Conservation (phyloP, 1,284 basidiomycete genomes). For the Puccinia coronata region DNA sequence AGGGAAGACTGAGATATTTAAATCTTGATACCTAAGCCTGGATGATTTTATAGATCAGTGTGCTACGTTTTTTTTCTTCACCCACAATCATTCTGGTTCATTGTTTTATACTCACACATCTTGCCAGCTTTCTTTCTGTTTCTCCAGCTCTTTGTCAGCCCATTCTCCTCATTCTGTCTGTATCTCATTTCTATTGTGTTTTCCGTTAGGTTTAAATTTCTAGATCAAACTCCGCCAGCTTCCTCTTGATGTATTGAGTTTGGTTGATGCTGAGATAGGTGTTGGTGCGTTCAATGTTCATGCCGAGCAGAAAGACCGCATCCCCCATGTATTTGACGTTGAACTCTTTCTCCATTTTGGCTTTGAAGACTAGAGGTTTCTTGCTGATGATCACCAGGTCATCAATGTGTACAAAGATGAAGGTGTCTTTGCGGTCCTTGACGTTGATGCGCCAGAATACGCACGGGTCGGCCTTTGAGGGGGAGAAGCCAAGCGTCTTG, state of each 20-base stretch:
- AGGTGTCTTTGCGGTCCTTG: background rate
- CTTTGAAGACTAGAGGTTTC: background rate
- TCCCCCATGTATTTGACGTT: background rate
- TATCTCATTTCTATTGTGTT: no score
- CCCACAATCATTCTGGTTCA: no score
- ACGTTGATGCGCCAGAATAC: slow-evolving; percentile 6
- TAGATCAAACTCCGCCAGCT: background rate
- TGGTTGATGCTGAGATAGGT: background rate
- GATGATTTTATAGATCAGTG: no score
- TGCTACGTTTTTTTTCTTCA: no score
- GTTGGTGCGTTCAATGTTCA: background rate
- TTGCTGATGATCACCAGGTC: background rate
- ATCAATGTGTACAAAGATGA: background rate
- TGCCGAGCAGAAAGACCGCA: background rate
- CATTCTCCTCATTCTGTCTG: no score
- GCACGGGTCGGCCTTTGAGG: background rate
- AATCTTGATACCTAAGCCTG: no score
- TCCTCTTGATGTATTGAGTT: background rate
- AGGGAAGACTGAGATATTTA: no score
- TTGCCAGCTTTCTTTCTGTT: no score
- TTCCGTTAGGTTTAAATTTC: no score
- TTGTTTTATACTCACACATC: no score
- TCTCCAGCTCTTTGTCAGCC: no score
- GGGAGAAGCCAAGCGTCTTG: background rate
- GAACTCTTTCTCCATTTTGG: background rate